A percentile compares a stretch with the other conserved stretches of the same genome.
Conservation (phyloP, 2,329 filamentous ascomycete genomes). For the Didymella pomorum region DNA sequence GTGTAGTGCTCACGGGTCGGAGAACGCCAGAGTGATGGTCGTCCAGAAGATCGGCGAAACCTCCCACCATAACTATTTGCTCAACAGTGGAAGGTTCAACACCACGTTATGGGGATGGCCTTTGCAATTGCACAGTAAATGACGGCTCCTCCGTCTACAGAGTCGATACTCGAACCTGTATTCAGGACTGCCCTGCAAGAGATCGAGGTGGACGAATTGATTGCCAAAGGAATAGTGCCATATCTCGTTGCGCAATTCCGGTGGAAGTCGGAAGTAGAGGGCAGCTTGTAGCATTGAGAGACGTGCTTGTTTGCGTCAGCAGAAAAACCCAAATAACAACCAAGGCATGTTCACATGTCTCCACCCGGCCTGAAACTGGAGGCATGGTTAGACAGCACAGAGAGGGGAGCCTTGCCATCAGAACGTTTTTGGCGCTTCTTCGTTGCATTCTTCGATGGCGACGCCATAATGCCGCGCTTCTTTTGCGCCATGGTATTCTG, state of each 20-base stretch:
- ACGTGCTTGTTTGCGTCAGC: no score
- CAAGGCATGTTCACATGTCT: no score
- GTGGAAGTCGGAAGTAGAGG: conserved; percentile 1
- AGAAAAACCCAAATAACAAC: no score
- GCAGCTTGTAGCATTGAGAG: background rate
- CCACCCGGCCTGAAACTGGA: no score
- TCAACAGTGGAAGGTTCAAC: background rate
- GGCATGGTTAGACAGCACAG: no score
- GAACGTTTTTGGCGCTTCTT: no score
- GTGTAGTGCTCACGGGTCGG: background rate
- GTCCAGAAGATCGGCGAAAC: background rate
- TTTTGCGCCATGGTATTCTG: no score
- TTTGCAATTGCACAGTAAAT: background rate
- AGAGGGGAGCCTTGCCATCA: no score
- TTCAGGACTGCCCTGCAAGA: background rate
- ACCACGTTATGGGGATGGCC: background rate
- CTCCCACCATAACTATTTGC: background rate
- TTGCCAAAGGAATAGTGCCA: background rate
- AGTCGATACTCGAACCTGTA: background rate
- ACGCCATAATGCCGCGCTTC: no score
- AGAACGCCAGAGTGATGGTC: background rate
- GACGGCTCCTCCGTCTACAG: background rate
- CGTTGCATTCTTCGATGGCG: no score
- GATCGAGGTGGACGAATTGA: background rate
- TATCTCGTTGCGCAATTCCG: background rate